A percentile compares a stretch with the other conserved stretches of the same genome.
Conservation (phyloP, 2,329 filamentous ascomycete species). For the Decorospora gaudefroyi region DNA sequence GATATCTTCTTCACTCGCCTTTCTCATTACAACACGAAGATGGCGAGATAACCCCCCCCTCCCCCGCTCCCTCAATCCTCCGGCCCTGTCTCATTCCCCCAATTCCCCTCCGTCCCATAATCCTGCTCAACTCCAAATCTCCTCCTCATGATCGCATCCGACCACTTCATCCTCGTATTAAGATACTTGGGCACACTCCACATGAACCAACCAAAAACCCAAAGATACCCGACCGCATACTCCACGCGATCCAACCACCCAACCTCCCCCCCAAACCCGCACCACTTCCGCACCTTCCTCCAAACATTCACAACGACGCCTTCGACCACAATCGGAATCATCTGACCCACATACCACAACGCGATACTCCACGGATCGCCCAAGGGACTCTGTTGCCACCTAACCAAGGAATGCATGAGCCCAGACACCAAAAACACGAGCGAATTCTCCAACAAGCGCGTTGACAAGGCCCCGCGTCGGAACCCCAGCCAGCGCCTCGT, state of each 20-base stretch:
- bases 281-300: slow-evolving; percentile 1
- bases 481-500: slow-evolving; percentile 19
- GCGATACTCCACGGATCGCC: slow-evolving; percentile 21
- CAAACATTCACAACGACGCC: slow-evolving; percentile 11
- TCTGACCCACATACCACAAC: slow-evolving; percentile 23
- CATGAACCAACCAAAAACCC: slow-evolving; percentile 24
- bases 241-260: slow-evolving; percentile 8
- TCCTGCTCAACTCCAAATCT: background rate
- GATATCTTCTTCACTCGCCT: too few relatives aligned
- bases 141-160: slow-evolving; percentile 8
- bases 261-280: slow-evolving; percentile 1
- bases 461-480: background rate
- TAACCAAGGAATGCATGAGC: slow-evolving; percentile 19
- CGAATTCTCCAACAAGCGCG: slow-evolving; percentile 24
- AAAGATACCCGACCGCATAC: slow-evolving; percentile 21
- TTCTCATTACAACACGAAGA: too few relatives aligned
- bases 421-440: slow-evolving; percentile 26
- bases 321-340: slow-evolving; percentile 25
- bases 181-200: slow-evolving; percentile 25
- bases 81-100: too few relatives aligned
- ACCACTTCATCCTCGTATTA: slow-evolving; percentile 18
- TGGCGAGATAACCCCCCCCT: too few relatives aligned
- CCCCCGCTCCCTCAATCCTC: too few relatives aligned
- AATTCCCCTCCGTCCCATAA: too few relatives aligned
- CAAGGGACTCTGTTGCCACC: slow-evolving; percentile 11